Percentiles rank a stretch among this genome's conserved stretches.
Evolutionary conservation across 345 rosid genomes (phyloP).

Genomic region (Orychophragmus violaceus): DNA sequence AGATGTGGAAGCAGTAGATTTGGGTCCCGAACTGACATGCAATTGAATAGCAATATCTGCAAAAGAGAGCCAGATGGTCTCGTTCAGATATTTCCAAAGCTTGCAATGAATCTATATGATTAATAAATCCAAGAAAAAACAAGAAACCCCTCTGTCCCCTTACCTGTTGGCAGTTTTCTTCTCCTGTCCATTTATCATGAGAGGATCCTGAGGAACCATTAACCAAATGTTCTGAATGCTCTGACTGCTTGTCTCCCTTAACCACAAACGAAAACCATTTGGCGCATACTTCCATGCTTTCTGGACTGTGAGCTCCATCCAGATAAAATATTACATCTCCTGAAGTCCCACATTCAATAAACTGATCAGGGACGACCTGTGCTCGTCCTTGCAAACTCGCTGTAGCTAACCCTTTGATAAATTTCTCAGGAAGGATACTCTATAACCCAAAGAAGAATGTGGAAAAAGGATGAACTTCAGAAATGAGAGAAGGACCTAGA

Average conservation of each 20-base stretch:
- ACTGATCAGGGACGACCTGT: constrained; percentile 63
- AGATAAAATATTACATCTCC: constrained; percentile 74
- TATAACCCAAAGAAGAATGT: constrained; percentile 28
- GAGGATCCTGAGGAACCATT: constrained; percentile 36
- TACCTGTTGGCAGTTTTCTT: constrained; percentile 64
- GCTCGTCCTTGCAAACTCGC: constrained; percentile 95
- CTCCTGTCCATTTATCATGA: constrained; percentile 19
- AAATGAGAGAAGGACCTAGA: not conserved
- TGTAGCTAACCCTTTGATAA: constrained; percentile 72
- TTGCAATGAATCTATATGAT: no score
- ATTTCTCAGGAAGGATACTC: constrained; percentile 69
- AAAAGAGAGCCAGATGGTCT: not conserved
- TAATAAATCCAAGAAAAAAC: no score
- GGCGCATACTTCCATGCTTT: constrained; percentile 92
- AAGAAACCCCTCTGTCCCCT: not conserved
- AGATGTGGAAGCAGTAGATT: constrained; percentile 60
- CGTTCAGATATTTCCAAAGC: not conserved
- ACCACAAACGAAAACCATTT: constrained; percentile 77
- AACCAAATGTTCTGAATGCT: constrained; percentile 29
- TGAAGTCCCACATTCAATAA: constrained; percentile 34
- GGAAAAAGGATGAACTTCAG: not conserved
- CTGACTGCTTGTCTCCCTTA: constrained; percentile 40
- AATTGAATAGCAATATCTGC: constrained; percentile 82
- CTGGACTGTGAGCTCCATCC: constrained; percentile 99
- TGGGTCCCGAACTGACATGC: constrained; percentile 76